Conservation (phyloP, 2,329 filamentous ascomycete species). For the Elsinoe batatas region DNA sequence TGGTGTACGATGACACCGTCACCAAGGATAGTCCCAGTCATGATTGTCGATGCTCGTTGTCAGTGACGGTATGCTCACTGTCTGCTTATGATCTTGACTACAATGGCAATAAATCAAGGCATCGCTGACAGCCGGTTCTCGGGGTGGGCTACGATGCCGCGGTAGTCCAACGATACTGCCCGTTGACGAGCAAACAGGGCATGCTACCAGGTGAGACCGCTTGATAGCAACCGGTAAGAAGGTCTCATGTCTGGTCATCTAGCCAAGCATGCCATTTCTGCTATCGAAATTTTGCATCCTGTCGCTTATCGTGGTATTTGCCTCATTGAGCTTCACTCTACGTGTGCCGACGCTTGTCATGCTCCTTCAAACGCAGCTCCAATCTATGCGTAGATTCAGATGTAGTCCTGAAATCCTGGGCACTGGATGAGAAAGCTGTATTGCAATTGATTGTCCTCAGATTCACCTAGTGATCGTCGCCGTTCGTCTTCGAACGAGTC, state of each 20-base stretch:
- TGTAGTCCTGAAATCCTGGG: background rate
- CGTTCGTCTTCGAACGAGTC: background rate
- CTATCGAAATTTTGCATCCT: background rate
- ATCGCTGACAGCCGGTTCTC: background rate
- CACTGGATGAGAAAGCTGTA: background rate
- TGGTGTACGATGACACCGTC: constrained; percentile 3
- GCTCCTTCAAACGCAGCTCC: too few relatives aligned
- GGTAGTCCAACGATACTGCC: background rate
- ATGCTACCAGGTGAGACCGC: background rate
- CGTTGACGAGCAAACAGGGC: background rate
- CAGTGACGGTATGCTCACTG: background rate
- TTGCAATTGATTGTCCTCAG: background rate
- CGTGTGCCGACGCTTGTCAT: too few relatives aligned
- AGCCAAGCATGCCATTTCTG: background rate
- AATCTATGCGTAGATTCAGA: too few relatives aligned
- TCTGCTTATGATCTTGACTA: background rate
- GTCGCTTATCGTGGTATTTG: too few relatives aligned
- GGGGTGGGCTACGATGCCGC: too few relatives aligned
- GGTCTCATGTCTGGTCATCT: background rate
- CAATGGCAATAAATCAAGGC: background rate
- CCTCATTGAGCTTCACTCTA: too few relatives aligned
- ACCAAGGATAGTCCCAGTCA: background rate
- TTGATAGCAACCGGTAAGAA: background rate
- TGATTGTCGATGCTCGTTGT: background rate
- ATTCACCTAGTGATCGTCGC: background rate